These are phyloP conservation scores for Aspergillus texensis DNA, from an alignment of 2,329 filamentous ascomycete species.

Conservation along the genomic window DNA sequence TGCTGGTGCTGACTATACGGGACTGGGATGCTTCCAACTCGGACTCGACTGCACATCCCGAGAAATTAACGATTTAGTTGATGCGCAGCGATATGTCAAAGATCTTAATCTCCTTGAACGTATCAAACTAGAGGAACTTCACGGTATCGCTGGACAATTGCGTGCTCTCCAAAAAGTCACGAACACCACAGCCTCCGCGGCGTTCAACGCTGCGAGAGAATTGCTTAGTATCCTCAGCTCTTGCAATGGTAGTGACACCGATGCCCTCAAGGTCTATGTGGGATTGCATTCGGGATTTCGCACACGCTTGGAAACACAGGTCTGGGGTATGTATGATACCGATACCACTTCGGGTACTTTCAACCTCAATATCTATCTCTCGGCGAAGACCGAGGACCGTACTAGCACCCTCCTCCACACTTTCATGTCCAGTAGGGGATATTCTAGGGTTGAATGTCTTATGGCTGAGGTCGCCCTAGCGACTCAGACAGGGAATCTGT, in stretches of 20 bases:
- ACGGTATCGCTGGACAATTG: constrained; percentile 20
- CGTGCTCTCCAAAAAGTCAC: constrained; percentile 16
- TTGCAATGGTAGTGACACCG: constrained; percentile 20
- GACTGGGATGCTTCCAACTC: constrained; percentile 52
- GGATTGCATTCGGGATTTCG: constrained; percentile 47
- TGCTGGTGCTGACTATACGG: constrained; percentile 39
- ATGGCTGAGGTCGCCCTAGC: constrained; percentile 35
- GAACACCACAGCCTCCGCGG: constrained; percentile 12
- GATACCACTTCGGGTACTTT: constrained; percentile 36
- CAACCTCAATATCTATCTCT: constrained; percentile 46
- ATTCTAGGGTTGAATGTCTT: constrained; percentile 32
- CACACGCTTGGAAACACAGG: constrained; percentile 38
- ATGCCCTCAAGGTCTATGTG: constrained; percentile 34
- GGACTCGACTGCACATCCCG: constrained; percentile 45
- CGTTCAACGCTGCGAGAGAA: constrained; percentile 30
- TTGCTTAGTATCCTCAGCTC: constrained; percentile 28
- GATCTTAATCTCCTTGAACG: constrained; percentile 44
- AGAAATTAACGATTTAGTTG: constrained; percentile 49
- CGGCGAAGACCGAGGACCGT: constrained; percentile 47
- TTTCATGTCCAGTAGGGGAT: constrained; percentile 39
- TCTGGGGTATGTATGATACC: constrained; percentile 45
- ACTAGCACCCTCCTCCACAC: constrained; percentile 49
- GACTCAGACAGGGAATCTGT: constrained; percentile 20
- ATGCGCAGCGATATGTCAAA: constrained; percentile 48
- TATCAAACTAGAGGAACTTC: constrained; percentile 22